phyloP scores from a whole-genome alignment of 2,329 filamentous ascomycete species.

The Calonectria pseudoreteaudii region DNA sequence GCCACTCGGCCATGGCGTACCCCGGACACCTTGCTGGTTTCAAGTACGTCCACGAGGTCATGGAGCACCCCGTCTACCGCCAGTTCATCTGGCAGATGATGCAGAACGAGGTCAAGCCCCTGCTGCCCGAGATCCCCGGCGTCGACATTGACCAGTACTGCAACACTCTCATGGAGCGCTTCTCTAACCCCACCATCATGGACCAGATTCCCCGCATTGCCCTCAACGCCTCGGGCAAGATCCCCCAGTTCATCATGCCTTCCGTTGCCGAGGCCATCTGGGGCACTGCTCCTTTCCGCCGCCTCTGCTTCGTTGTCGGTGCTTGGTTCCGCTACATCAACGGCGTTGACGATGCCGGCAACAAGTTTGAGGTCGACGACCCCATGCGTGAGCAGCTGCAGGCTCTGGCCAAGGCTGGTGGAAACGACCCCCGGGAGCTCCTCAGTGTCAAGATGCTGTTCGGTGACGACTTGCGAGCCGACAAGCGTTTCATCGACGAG shows the following conservation, averaged over 20 bases:
- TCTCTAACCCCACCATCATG: constrained; percentile 68
- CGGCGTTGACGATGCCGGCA: constrained; percentile 61
- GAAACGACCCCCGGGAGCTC: constrained; percentile 54
- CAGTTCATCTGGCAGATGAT: constrained; percentile 66
- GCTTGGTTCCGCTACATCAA: constrained; percentile 65
- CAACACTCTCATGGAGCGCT: constrained; percentile 64
- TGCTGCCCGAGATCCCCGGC: constrained; percentile 61
- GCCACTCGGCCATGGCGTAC: constrained; percentile 65
- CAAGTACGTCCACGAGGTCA: constrained; percentile 66
- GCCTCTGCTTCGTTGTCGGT: constrained; percentile 60
- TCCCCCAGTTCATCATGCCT: constrained; percentile 64
- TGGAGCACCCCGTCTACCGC: constrained; percentile 60
- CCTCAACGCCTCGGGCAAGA: constrained; percentile 65
- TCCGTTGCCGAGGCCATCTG: constrained; percentile 61
- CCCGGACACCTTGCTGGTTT: constrained; percentile 63
- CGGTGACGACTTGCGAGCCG: constrained; percentile 62
- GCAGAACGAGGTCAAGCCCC: constrained; percentile 65
- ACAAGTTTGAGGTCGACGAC: constrained; percentile 56
- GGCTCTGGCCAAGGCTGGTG: constrained; percentile 57
- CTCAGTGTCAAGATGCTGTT: constrained; percentile 61
- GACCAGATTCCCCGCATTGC: constrained; percentile 65
- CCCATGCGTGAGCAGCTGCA: constrained; percentile 62
- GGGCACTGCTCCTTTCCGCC: constrained; percentile 57
- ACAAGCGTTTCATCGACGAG: constrained; percentile 60
- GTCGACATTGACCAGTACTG: constrained; percentile 65